Percentiles rank a stretch among this genome's conserved stretches.
Conservation (phyloP, 768 basidiomycete genomes). For the Pulveroboletus ravenelii region DNA sequence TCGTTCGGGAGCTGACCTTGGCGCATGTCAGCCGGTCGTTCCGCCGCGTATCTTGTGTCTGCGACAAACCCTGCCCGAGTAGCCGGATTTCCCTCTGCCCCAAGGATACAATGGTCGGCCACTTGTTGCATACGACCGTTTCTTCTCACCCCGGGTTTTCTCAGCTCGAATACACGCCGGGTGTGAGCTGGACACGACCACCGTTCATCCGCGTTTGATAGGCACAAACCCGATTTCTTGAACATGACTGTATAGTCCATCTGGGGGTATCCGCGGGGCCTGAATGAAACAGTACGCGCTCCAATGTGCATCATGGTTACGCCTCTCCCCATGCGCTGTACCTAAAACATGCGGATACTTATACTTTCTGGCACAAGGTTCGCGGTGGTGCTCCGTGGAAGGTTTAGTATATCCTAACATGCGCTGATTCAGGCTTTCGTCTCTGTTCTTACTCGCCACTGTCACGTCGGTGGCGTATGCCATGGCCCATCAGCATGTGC, state of each 20-base stretch:
- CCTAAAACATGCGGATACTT: not conserved
- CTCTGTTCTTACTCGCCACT: slow-evolving; percentile 1
- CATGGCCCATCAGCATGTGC: slow-evolving; percentile 3
- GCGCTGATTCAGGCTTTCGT: not conserved
- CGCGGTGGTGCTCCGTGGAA: not conserved
- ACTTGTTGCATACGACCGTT: not conserved
- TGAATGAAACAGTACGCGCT: not conserved
- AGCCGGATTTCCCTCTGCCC: too few species aligned
- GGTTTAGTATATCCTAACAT: not conserved
- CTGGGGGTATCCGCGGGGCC: too few species aligned
- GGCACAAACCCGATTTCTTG: too few species aligned
- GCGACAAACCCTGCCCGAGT: not conserved
- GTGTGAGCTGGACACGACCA: not conserved
- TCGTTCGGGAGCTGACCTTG: not conserved
- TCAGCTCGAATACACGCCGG: too few species aligned
- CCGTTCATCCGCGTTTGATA: not conserved
- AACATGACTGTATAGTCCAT: too few species aligned
- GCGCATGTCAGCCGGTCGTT: not conserved
- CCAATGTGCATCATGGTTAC: too few species aligned
- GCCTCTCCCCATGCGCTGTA: not conserved
- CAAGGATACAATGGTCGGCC: too few species aligned
- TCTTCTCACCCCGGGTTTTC: not conserved
- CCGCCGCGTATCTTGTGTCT: too few species aligned
- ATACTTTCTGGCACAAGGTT: not conserved
- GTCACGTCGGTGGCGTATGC: not conserved